Base-by-base conservation (phyloP, 257 asterid species). In the Penstemon barbatus region DNA sequence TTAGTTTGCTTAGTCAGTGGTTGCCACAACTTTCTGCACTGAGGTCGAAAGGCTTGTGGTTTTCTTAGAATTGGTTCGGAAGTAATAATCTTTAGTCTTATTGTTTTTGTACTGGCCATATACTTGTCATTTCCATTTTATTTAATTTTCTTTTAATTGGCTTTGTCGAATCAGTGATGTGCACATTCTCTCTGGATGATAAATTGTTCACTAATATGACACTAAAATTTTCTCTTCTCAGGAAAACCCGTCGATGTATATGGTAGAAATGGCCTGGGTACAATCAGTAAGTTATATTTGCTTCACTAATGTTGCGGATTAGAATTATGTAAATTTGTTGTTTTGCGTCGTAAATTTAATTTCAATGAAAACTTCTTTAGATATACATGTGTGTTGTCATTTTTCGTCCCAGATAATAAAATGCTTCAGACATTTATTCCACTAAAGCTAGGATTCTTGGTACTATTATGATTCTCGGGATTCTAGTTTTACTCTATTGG, bases 211-310 rank as follows among this genome's bases (percentile, higher is more conserved):
- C 51, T 63, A 68, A 71, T 53, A 62, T 4, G 18, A 50, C 63
- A 69, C 64, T 51, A 7, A 53, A 10, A 9, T 73, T 70, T 40
- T 66, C 57, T 53, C 70, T 78, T 81, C 68, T 61, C 92, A 94
- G 99, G 96, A 91, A 72, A 89, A 87, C 18, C 95, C 98, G 6
- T 86, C 95, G 3, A 78, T 84, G 4, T 94, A 79, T 77, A 81
- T 86, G 93, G 98, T 84, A 46, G 97, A 91, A 78, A 89, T 91
- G 96, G 96, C 86, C 63, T 73, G 83, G 86, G 77, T 87, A 43
- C 87, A 80, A 71, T 76, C 88, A 18, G 99, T 91, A 81, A 89
- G 99, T 86, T 70, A 15, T 36, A 61, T 56, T 56, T 66, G 41
- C 68, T 58, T 72, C n/a, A 5, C 25, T 69, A 6, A 48, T 44